These are phyloP conservation scores for Eucalyptus sp. DNA, from an alignment of 345 rosid species.

Conservation along the genomic window DNA sequence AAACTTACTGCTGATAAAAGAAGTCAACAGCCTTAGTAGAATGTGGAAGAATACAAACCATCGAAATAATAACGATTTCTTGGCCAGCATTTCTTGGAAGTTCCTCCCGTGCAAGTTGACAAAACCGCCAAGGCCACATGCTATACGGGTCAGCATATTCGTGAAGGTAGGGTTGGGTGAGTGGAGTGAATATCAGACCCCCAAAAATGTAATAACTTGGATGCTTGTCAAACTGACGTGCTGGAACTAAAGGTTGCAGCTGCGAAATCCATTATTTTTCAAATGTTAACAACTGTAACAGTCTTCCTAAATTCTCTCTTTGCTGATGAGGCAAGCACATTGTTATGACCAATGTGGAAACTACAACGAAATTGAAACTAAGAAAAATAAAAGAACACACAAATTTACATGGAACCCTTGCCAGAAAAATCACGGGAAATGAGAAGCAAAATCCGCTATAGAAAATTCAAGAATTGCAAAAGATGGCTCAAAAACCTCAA, in stretches of 20 bases:
- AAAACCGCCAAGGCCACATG: conserved; percentile 50
- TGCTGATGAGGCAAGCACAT: neutral
- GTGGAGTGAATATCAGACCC: conserved; percentile 78
- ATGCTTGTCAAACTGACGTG: conserved; percentile 67
- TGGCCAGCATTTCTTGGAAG: conserved; percentile 54
- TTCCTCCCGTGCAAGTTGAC: conserved; percentile 60
- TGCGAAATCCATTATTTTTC: conserved; percentile 9
- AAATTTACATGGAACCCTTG: neutral
- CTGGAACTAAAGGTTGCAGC: conserved; percentile 80
- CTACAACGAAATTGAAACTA: neutral
- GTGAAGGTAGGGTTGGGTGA: conserved; percentile 72
- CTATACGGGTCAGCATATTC: conserved; percentile 20
- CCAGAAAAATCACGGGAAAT: neutral
- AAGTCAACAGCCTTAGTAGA: neutral
- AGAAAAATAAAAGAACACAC: neutral
- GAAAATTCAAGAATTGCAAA: neutral
- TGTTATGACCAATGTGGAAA: neutral
- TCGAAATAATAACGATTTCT: conserved; percentile 68
- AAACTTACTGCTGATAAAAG: neutral
- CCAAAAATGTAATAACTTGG: conserved; percentile 89
- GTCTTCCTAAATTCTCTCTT: neutral
- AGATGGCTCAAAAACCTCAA: too few relatives aligned
- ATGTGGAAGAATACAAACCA: conserved; percentile 23
- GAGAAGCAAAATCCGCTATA: neutral
- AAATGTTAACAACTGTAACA: neutral